Percentiles rank a stretch among this genome's conserved stretches.
These are phyloP conservation scores for Trichoderma koningii DNA, from an alignment of 2,329 filamentous ascomycete species.

Conservation along the genomic window DNA sequence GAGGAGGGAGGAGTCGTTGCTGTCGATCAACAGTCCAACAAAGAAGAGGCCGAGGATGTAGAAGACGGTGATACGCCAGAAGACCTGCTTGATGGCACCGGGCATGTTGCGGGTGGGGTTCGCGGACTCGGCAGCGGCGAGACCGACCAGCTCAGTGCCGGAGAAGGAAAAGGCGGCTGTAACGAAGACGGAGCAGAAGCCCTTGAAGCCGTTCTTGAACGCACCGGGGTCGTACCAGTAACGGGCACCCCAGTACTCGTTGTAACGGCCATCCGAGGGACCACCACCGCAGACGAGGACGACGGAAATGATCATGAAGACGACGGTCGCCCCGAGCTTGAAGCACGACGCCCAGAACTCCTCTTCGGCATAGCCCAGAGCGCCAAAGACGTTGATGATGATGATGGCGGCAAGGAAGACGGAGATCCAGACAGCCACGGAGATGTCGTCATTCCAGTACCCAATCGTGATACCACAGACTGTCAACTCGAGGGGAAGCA, in stretches of 20 bases:
- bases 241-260: conserved; percentile 45
- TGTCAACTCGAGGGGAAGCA: conserved; percentile 51
- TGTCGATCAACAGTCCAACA: conserved; percentile 47
- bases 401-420: conserved; percentile 41
- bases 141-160: conserved; percentile 66
- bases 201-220: conserved; percentile 69
- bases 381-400: conserved; percentile 51
- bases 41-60: conserved; percentile 50
- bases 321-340: conserved; percentile 52
- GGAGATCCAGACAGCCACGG: conserved; percentile 36
- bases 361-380: conserved; percentile 40
- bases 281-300: conserved; percentile 59
- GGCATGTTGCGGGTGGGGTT: conserved; percentile 71
- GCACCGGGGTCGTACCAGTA: conserved; percentile 48
- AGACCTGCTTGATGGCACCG: conserved; percentile 72
- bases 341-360: conserved; percentile 45
- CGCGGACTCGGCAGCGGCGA: conserved; percentile 65
- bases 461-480: conserved; percentile 54
- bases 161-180: conserved; percentile 69
- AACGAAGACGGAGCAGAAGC: conserved; percentile 67
- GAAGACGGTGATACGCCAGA: conserved; percentile 52
- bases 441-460: conserved; percentile 52
- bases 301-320: conserved; percentile 56
- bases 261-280: conserved; percentile 46
- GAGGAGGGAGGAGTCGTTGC: conserved; percentile 46